Evolutionary conservation across 1,139 yeast genomes (phyloP).

Genomic region (Komagataea norvegica): DNA sequence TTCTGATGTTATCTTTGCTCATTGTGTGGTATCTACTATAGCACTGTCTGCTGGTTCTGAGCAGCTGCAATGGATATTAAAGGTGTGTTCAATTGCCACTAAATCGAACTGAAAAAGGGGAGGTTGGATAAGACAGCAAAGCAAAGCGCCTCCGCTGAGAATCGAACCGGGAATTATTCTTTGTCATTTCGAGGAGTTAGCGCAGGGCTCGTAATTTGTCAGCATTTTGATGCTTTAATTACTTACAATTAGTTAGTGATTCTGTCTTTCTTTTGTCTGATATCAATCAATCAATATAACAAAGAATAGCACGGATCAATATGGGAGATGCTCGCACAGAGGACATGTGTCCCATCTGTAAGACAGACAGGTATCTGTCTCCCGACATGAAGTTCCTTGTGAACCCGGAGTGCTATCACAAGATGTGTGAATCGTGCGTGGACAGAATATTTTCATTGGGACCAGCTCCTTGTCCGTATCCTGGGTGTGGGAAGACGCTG

Average conservation of each 20-base stretch:
- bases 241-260: no score
- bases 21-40: no score
- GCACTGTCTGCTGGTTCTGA: no score
- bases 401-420: constrained; percentile 96
- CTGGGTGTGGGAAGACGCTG: constrained; percentile 81
- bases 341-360: constrained; percentile 98
- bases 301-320: no score
- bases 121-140: not conserved
- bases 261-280: no score
- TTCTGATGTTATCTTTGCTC: no score
- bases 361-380: constrained; percentile 87
- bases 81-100: not conserved
- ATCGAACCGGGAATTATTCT: no score
- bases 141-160: not conserved
- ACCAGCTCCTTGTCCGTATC: constrained; percentile 96
- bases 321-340: constrained; percentile 16
- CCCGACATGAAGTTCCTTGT: constrained; percentile 91
- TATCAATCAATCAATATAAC: no score
- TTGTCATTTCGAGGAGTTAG: no score
- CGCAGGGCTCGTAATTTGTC: no score
- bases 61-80: no score
- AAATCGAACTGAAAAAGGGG: not conserved
- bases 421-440: constrained; percentile 94
- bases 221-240: no score
- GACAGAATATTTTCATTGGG: constrained; percentile 91